These are phyloP conservation scores for Fragaria nilgerrensis DNA, from an alignment of 306 rosid species.

Conservation along the genomic window DNA sequence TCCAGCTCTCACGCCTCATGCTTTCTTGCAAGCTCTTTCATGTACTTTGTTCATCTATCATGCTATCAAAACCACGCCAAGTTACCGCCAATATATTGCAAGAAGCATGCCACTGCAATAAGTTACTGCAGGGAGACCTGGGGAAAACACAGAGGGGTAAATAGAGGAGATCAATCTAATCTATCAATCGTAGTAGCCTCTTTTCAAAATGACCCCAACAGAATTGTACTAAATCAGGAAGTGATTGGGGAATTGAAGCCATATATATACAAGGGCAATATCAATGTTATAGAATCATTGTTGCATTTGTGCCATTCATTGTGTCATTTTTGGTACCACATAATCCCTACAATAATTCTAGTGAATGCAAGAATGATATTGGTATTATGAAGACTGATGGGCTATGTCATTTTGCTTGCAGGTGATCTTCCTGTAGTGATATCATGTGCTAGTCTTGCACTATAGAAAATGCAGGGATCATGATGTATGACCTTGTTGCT, in stretches of 20 bases:
- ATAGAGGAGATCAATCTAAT: no score
- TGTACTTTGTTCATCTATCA: no score
- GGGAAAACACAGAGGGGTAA: no score
- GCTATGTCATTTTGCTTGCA: slow-evolving; percentile 21
- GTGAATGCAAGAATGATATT: background rate
- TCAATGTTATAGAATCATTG: background rate
- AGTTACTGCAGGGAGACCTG: no score
- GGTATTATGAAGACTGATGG: no score
- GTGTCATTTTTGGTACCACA: background rate
- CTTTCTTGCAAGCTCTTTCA: no score
- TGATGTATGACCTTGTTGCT: slow-evolving; percentile 91
- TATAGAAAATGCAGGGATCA: slow-evolving; percentile 93
- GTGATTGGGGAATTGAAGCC: background rate
- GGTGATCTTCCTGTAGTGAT: slow-evolving; percentile 93
- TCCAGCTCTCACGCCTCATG: no score
- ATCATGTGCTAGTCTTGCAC: slow-evolving; percentile 95
- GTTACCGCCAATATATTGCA: no score
- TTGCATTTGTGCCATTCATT: background rate
- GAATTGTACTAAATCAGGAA: background rate
- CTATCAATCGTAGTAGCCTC: no score
- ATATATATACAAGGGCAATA: background rate
- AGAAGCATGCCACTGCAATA: no score
- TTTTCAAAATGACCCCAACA: no score
- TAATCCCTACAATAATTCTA: background rate
- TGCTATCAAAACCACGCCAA: no score